Percentiles rank a stretch among this genome's conserved stretches.
These are phyloP conservation scores for Candida xiaguanensis DNA, from an alignment of 805 yeast genomes.

Conservation along the genomic window DNA sequence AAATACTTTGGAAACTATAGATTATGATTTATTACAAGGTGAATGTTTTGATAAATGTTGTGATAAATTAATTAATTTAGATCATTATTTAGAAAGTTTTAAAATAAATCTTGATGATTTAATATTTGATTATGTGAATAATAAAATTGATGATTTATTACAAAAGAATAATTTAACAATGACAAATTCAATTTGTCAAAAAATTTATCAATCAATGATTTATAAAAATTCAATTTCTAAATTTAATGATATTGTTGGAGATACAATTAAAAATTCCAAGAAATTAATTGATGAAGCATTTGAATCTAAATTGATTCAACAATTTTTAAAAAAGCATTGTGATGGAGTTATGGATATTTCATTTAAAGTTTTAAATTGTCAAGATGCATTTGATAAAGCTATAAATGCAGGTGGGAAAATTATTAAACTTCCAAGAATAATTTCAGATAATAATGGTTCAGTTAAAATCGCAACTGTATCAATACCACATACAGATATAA, in stretches of 20 bases:
- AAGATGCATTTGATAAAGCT: constrained; percentile 43
- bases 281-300: constrained; percentile 15
- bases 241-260: constrained; percentile 10
- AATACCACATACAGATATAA: constrained; percentile 52
- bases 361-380: constrained; percentile 55
- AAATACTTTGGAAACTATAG: constrained; percentile 32
- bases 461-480: constrained; percentile 47
- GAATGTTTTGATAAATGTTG: constrained; percentile 13
- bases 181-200: not conserved
- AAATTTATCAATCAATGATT: constrained; percentile 7
- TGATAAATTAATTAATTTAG: constrained; percentile 17
- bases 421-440: constrained; percentile 20
- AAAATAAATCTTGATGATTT: constrained; percentile 13
- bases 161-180: not conserved
- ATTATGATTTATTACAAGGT: constrained; percentile 13
- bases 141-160: constrained; percentile 11
- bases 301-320: constrained; percentile 16
- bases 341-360: constrained; percentile 80
- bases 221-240: constrained; percentile 11
- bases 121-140: constrained; percentile 43
- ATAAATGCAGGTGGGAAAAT: constrained; percentile 49
- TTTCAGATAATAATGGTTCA: constrained; percentile 46
- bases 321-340: constrained; percentile 50
- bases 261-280: constrained; percentile 16
- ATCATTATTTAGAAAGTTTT: constrained; percentile 13